Percentiles rank a stretch among this genome's conserved stretches.
These are phyloP conservation scores for Staphylotrichum longicolle DNA, from an alignment of 495 filamentous ascomycete genomes.

Conservation along the genomic window DNA sequence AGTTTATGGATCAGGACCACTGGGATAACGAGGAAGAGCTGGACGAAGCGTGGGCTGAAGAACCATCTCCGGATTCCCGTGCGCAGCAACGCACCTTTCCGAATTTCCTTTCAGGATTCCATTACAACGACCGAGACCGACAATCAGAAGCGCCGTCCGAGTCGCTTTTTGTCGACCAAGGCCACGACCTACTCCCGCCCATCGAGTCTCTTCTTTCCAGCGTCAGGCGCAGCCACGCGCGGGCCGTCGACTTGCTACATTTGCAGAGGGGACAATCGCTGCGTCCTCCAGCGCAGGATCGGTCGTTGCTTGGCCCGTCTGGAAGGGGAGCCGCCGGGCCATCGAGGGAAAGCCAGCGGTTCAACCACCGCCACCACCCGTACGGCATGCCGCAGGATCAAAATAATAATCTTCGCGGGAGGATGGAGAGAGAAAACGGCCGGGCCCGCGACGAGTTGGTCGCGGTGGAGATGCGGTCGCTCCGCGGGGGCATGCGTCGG, in stretches of 20 bases:
- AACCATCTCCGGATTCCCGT: background rate
- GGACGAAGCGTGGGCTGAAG: background rate
- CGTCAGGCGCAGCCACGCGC: conserved; percentile 4
- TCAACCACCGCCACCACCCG: background rate
- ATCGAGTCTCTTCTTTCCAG: background rate
- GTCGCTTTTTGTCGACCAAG: conserved; percentile 23
- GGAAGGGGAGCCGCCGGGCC: background rate
- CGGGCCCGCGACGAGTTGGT: conserved; percentile 13
- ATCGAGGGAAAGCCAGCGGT: background rate
- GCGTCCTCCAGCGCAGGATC: background rate
- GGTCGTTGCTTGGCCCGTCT: background rate
- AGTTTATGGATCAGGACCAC: background rate
- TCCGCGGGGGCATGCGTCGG: background rate
- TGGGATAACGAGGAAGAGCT: background rate
- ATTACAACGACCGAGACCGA: too few relatives aligned
- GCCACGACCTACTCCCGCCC: background rate
- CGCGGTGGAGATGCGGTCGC: conserved; percentile 8
- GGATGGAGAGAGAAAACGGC: conserved; percentile 21
- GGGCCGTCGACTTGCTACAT: conserved; percentile 1
- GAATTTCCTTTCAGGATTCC: too few relatives aligned
- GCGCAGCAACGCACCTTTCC: too few relatives aligned
- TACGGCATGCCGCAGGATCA: background rate
- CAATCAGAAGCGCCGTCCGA: background rate
- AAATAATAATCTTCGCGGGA: background rate
- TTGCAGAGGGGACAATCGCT: background rate